A percentile compares a stretch with the other conserved stretches of the same genome.
phyloP scores from a whole-genome alignment of 768 basidiomycete species.

The Collybiopsis luxurians region DNA sequence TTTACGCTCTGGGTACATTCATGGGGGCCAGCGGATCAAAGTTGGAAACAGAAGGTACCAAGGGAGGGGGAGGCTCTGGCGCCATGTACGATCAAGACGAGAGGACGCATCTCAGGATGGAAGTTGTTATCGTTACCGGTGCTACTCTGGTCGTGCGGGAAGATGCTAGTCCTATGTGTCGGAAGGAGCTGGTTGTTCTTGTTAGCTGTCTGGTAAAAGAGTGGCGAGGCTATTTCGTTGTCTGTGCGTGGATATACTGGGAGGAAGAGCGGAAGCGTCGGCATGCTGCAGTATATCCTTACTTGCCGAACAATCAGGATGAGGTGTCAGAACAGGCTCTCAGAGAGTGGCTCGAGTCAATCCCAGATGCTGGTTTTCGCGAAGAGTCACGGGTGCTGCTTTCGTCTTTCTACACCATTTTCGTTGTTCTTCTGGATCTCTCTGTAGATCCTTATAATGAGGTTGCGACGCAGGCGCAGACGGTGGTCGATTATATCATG shows the following conservation, averaged over 20 bases:
- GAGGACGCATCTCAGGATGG: conserved; percentile 80
- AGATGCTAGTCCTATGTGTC: conserved; percentile 94
- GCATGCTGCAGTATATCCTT: conserved; percentile 29
- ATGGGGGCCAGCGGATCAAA: conserved; percentile 81
- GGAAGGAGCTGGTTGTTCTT: conserved; percentile 89
- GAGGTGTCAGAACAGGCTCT: conserved; percentile 72
- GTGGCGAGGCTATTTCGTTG: conserved; percentile 91
- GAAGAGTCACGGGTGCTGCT: conserved; percentile 81
- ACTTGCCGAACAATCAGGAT: conserved; percentile 49
- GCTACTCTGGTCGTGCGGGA: conserved; percentile 86
- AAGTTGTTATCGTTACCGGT: conserved; percentile 88
- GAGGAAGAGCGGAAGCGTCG: conserved; percentile 81
- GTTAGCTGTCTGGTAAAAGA: conserved; percentile 93
- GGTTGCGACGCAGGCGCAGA: conserved; percentile 87
- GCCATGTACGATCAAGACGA: conserved; percentile 76
- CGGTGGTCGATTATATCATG: conserved; percentile 89
- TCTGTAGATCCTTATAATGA: conserved; percentile 93
- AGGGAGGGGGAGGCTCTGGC: conserved; percentile 84
- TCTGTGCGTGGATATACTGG: conserved; percentile 96
- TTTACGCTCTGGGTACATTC: conserved; percentile 92
- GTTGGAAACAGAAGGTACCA: conserved; percentile 51
- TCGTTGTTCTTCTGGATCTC: conserved; percentile 82
- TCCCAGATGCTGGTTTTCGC: conserved; percentile 60
- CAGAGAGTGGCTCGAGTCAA: conserved; percentile 72
- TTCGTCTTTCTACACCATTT: conserved; percentile 94